Conservation (phyloP, 2,329 filamentous ascomycete species). For the Clonostachys byssicola region DNA sequence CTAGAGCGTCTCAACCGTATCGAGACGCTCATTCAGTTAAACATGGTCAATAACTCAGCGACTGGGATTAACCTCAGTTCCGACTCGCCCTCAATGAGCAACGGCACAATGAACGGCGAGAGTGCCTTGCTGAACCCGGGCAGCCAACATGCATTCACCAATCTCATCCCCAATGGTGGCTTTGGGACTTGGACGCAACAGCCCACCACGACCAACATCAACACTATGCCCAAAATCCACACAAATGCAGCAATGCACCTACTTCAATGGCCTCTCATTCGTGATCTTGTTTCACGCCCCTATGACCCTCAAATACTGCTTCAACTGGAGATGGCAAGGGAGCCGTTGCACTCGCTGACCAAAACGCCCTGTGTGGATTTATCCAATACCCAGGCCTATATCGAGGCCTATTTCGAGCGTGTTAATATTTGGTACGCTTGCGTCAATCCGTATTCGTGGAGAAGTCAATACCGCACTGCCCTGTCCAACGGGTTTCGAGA, state of each 20-base stretch:
- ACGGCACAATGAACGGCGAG: slow-evolving; percentile 58
- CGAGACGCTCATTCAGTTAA: slow-evolving; percentile 73
- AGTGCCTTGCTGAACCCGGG: slow-evolving; percentile 36
- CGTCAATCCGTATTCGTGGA: slow-evolving; percentile 79
- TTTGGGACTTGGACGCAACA: slow-evolving; percentile 67
- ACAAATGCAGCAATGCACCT: slow-evolving; percentile 77
- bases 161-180: slow-evolving; percentile 57
- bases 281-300: slow-evolving; percentile 70
- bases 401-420: slow-evolving; percentile 74
- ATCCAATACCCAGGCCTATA: slow-evolving; percentile 70
- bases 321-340: slow-evolving; percentile 75
- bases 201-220: slow-evolving; percentile 59
- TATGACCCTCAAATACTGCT: slow-evolving; percentile 80
- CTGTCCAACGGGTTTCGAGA: slow-evolving; percentile 73
- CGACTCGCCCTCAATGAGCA: slow-evolving; percentile 61
- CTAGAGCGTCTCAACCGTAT: slow-evolving; percentile 74
- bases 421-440: slow-evolving; percentile 86
- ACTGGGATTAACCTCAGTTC: slow-evolving; percentile 53
- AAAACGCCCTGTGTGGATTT: slow-evolving; percentile 65
- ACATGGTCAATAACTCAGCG: slow-evolving; percentile 44
- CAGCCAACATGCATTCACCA: slow-evolving; percentile 40
- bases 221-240: slow-evolving; percentile 81
- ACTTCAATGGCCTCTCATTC: slow-evolving; percentile 76
- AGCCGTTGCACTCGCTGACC: slow-evolving; percentile 65
- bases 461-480: slow-evolving; percentile 69